Base-by-base conservation (phyloP, 257 asterid genomes). In the Nicotiana undulata region DNA sequence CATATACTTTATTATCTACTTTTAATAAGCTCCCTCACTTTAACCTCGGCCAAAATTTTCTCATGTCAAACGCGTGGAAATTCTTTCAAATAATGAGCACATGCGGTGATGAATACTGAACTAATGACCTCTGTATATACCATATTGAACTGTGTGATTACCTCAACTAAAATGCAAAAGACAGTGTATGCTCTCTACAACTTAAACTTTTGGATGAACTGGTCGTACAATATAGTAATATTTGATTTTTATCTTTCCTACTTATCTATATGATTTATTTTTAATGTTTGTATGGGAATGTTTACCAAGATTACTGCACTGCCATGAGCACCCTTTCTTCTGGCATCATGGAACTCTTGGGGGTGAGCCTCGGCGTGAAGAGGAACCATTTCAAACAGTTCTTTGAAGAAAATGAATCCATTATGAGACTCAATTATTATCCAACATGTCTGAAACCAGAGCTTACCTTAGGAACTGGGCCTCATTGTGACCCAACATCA, bases 401-500 rank as follows among this genome's bases (percentile, higher is more conserved):
- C 49, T 81, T 67, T 40, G 56, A 70, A 56, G 70, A 58, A 37
- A 68, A 81, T 28, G 80, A 81, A 17, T 81, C 83, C 3, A 58
- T 81, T 6, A 53, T 81, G 74, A 68, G 83, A 70, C 68, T 81
- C 10, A 81, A 70, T 55, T 68, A 70, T n/a, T 81, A 81, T 5
- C 83, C 83, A 52, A 17, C 83, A 28, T 81, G 83, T 22, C 58
- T 31, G 18, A 81, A 53, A 32, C 74, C 80, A 66, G 83, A 81
- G 18, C 80, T 31, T 16, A 59, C 83, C 10, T 59, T 81, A 20
- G 83, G 83, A 26, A 26, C 28, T 26, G 28, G 28, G 28, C 28
- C 28, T 26, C 28, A 26, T 26, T 26, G 28, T 26, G 28, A 26
- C 28, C 28, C 28, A 26, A 26, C 28, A 26, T 26, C 28, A 26